phyloP scores from a whole-genome alignment of 169 alveolate genomes.

The Plasmodium knowlesi region DNA sequence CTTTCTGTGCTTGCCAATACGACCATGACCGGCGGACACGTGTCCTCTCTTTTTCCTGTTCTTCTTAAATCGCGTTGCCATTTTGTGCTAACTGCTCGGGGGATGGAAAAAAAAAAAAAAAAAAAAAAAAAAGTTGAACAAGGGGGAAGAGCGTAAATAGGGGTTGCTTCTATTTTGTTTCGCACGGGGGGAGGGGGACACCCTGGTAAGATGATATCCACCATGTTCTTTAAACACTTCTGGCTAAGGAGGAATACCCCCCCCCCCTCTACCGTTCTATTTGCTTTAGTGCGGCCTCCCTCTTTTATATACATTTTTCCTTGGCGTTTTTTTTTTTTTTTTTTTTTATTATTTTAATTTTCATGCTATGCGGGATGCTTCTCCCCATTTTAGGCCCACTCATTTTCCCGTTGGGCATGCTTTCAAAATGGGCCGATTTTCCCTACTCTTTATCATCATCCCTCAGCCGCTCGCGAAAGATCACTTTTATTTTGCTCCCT shows the following conservation, averaged over 20 bases:
- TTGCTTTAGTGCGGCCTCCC: not conserved
- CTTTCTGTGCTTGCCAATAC: slow-evolving; percentile 99
- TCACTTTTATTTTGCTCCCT: not conserved
- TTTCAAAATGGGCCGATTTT: not conserved
- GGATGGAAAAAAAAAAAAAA: not conserved
- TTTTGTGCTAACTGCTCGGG: slow-evolving; percentile 40
- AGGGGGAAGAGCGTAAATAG: not conserved
- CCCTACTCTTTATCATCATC: not conserved
- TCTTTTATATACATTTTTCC: not conserved
- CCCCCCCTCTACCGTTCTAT: not conserved
- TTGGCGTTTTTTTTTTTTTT: not conserved
- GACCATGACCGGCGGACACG: slow-evolving; percentile 99
- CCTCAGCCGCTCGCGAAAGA: not conserved
- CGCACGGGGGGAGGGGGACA: not conserved
- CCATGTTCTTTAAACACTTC: not conserved
- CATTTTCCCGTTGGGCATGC: not conserved
- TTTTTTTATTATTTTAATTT: not conserved
- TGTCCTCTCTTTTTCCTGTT: slow-evolving; percentile 98
- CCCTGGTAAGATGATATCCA: not conserved
- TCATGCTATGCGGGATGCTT: not conserved
- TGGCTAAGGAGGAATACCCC: not conserved
- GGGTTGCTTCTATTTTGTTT: not conserved
- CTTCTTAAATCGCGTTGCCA: slow-evolving; percentile 95
- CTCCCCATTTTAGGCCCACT: not conserved
- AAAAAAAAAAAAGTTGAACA: not conserved